A percentile compares a stretch with the other conserved stretches of the same genome.
Conservation (phyloP, 306 rosid genomes). For the Vicia sativa region DNA sequence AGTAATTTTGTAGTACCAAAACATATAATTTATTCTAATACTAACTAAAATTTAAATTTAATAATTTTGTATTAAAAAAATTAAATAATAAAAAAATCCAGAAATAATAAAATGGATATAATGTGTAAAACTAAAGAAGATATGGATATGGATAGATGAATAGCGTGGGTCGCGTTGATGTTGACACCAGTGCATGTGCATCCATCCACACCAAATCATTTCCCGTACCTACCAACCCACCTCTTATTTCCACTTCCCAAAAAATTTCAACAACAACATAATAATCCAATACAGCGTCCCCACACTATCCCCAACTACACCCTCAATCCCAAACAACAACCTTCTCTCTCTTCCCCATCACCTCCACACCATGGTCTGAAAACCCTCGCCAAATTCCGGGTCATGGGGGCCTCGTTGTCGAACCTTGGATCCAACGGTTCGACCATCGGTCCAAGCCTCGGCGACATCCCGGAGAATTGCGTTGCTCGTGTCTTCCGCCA, state of each 20-base stretch:
- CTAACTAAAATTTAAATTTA: no score
- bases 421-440: conserved; percentile 66
- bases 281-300: neutral
- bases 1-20: no score
- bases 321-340: neutral
- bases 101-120: no score
- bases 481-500: conserved; percentile 85
- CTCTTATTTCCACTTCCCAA: neutral
- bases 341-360: neutral
- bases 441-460: conserved; percentile 69
- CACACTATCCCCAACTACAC: neutral
- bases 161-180: no score
- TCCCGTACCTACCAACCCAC: no score
- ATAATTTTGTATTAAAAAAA: no score
- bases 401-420: conserved; percentile 85
- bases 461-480: conserved; percentile 90
- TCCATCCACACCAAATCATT: no score
- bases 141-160: no score
- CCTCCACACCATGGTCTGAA: conserved; percentile 29
- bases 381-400: neutral
- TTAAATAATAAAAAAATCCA: no score
- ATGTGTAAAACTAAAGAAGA: no score
- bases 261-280: neutral
- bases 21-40: no score
- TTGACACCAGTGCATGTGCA: no score